Conservation (phyloP, 1,284 basidiomycete genomes). For the Chalciporus piperatoides region DNA sequence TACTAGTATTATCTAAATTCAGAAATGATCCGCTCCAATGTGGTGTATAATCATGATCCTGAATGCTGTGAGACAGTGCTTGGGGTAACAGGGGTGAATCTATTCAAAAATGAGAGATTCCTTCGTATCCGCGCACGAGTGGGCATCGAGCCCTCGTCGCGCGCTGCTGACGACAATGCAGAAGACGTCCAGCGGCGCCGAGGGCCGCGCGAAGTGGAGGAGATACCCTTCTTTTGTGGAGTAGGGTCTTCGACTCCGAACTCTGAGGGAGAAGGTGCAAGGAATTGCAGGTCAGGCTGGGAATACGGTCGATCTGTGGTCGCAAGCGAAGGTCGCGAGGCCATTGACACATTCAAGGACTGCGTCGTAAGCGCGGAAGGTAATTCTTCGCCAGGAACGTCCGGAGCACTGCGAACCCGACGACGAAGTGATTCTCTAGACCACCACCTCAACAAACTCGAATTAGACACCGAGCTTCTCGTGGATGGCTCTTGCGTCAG, state of each 20-base stretch:
- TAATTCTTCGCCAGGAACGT: constrained; percentile 32
- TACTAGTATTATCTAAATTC: constrained; percentile 8
- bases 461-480: constrained; percentile 31
- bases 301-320: constrained; percentile 28
- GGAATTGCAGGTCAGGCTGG: constrained; percentile 29
- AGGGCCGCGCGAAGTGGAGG: constrained; percentile 15
- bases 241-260: constrained; percentile 20
- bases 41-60: constrained; percentile 10
- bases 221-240: constrained; percentile 11
- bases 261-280: constrained; percentile 19
- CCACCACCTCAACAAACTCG: constrained; percentile 43
- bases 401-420: constrained; percentile 48
- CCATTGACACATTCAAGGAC: constrained; percentile 21
- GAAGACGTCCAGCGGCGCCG: constrained; percentile 24
- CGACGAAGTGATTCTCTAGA: constrained; percentile 45
- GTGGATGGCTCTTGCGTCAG: constrained; percentile 27
- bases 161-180: constrained; percentile 10
- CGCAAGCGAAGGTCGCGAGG: constrained; percentile 10
- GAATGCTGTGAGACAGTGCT: constrained; percentile 8
- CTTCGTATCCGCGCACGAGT: constrained; percentile 27
- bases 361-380: constrained; percentile 27
- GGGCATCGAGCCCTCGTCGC: constrained; percentile 16
- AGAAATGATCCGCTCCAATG: constrained; percentile 8
- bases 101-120: constrained; percentile 33
- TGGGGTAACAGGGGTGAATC: constrained; percentile 18